phyloP scores from a whole-genome alignment of 208 protist genomes.

The Porcisia hertigi region DNA sequence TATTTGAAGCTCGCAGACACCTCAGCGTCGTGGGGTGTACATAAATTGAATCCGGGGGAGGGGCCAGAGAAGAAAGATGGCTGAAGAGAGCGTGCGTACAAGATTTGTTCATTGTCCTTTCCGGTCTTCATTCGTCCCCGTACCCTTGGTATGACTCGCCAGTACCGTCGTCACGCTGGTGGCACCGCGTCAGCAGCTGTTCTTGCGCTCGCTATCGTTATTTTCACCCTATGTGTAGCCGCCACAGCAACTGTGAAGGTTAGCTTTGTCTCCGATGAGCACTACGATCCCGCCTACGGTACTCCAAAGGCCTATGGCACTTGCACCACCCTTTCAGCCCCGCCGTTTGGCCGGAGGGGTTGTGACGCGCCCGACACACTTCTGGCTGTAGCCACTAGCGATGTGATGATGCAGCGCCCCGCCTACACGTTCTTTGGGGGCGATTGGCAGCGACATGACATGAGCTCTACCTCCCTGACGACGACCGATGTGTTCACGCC shows the following conservation, averaged over 20 bases:
- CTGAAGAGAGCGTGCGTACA: neutral
- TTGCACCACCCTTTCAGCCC: conserved; percentile 30
- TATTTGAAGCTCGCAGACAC: too few relatives aligned
- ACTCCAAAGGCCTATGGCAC: conserved; percentile 28
- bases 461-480: conserved; percentile 28
- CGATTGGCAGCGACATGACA: conserved; percentile 77
- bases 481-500: conserved; percentile 23
- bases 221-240: neutral
- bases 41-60: too few relatives aligned
- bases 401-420: conserved; percentile 34
- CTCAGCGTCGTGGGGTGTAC: too few relatives aligned
- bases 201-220: conserved; percentile 2
- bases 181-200: neutral
- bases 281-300: conserved; percentile 78
- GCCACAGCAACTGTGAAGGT: conserved; percentile 28
- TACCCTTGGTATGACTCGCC: neutral
- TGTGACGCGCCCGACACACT: conserved; percentile 64
- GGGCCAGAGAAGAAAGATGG: too few relatives aligned
- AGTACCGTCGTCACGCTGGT: neutral
- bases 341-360: conserved; percentile 28
- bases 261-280: conserved; percentile 70
- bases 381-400: conserved; percentile 37
- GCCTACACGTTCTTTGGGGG: conserved; percentile 51
- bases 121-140: neutral
- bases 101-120: neutral